Percentiles rank a stretch among this genome's conserved stretches.
These are phyloP conservation scores for Euphorbia schlechtendalii DNA, from an alignment of 441 rosid genomes.

Conservation along the genomic window DNA sequence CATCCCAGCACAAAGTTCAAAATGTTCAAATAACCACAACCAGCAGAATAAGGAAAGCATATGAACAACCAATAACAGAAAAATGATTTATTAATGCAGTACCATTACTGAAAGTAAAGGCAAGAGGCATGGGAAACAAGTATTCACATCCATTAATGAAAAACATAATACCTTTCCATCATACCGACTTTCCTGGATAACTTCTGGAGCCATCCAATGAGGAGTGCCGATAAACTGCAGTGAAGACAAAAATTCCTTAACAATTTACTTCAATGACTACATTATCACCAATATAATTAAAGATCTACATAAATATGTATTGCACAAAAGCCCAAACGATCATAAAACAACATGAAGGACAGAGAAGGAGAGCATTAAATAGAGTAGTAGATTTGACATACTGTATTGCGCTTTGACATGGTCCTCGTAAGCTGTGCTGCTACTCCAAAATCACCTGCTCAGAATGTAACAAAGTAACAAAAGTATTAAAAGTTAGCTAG, in stretches of 20 bases:
- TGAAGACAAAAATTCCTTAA: slow-evolving; percentile 16
- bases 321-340: slow-evolving; percentile 6
- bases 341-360: neutral
- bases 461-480: slow-evolving; percentile 16
- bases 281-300: neutral
- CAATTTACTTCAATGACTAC: slow-evolving; percentile 3
- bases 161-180: slow-evolving; percentile 83
- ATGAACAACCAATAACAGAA: slow-evolving; percentile 6
- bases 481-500: slow-evolving; percentile 21
- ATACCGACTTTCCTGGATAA: slow-evolving; percentile 97
- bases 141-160: slow-evolving; percentile 14
- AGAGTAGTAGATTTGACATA: slow-evolving; percentile 19
- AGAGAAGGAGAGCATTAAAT: neutral
- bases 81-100: slow-evolving; percentile 12
- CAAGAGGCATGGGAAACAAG: neutral
- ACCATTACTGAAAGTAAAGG: neutral
- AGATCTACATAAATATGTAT: neutral
- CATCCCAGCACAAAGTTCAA: neutral
- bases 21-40: neutral
- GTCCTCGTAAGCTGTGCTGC: slow-evolving; percentile 99
- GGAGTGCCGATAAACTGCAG: slow-evolving; percentile 98
- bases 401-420: slow-evolving; percentile 99
- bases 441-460: slow-evolving; percentile 99
- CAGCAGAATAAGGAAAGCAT: neutral
- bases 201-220: slow-evolving; percentile 99